phyloP scores from a whole-genome alignment of 176 grass and related monocot genomes.

The Paspalum vaginatum region DNA sequence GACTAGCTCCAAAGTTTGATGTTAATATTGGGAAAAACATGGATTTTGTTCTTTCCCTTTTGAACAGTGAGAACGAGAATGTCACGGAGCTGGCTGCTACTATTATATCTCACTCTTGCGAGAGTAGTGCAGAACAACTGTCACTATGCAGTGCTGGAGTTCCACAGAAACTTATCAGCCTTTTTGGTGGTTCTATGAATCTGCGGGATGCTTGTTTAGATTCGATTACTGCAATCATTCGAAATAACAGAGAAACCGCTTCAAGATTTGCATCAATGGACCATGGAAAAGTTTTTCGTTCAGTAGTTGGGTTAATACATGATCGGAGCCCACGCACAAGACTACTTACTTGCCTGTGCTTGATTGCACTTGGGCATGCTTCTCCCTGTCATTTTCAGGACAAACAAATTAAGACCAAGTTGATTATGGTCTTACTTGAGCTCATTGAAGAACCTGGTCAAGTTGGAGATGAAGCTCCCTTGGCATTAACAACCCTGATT shows the following conservation, averaged over 20 bases:
- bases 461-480: conserved; percentile 90
- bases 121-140: conserved; percentile 69
- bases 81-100: conserved; percentile 88
- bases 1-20: conserved; percentile 83
- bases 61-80: conserved; percentile 89
- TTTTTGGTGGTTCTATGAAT: conserved; percentile 87
- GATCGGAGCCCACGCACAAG: conserved; percentile 85
- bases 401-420: conserved; percentile 85
- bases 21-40: conserved; percentile 80
- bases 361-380: conserved; percentile 76
- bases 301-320: conserved; percentile 67
- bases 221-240: conserved; percentile 75
- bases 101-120: conserved; percentile 90
- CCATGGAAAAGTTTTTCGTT: conserved; percentile 83
- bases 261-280: conserved; percentile 73
- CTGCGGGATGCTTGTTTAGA: conserved; percentile 87
- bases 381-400: conserved; percentile 69
- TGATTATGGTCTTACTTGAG: conserved; percentile 88
- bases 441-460: conserved; percentile 81
- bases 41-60: conserved; percentile 88
- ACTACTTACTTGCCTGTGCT: conserved; percentile 89
- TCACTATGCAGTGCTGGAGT: conserved; percentile 80
- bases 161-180: conserved; percentile 68
- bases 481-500: conserved; percentile 81
- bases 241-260: conserved; percentile 76